These are phyloP conservation scores for Erythrobasidium hasegawianum DNA, from an alignment of 1,284 basidiomycete genomes.

Conservation along the genomic window DNA sequence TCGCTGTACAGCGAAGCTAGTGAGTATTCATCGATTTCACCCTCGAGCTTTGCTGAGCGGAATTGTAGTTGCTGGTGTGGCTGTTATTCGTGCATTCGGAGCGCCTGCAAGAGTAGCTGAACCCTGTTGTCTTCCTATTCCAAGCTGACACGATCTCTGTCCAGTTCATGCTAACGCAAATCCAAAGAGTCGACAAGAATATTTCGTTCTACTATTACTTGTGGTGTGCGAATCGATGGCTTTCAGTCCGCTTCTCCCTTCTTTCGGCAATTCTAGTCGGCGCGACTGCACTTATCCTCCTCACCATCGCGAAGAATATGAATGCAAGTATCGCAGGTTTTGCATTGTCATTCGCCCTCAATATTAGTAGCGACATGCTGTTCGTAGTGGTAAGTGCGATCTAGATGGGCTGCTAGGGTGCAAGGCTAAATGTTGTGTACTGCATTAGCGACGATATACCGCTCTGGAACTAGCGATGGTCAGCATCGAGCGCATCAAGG, in stretches of 20 bases:
- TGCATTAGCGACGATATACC: slow-evolving; percentile 53
- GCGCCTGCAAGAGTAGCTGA: slow-evolving; percentile 51
- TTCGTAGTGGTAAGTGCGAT: slow-evolving; percentile 32
- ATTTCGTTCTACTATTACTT: slow-evolving; percentile 42
- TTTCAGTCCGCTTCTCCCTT: slow-evolving; percentile 45
- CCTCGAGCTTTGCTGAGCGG: no score
- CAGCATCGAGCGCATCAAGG: slow-evolving; percentile 83
- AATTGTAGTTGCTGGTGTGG: slow-evolving; percentile 55
- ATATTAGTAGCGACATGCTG: slow-evolving; percentile 47
- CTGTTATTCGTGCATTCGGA: slow-evolving; percentile 82
- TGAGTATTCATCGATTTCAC: no score
- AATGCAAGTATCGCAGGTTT: slow-evolving; percentile 52
- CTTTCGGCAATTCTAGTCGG: slow-evolving; percentile 41
- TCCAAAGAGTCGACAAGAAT: slow-evolving; percentile 36
- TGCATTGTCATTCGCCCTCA: slow-evolving; percentile 51
- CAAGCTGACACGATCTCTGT: slow-evolving; percentile 28
- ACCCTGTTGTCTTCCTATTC: slow-evolving; percentile 48
- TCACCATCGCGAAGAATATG: slow-evolving; percentile 51
- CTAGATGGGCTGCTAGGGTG: no score
- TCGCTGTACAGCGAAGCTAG: slow-evolving; percentile 59
- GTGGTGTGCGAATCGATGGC: slow-evolving; percentile 52
- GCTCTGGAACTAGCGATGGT: slow-evolving; percentile 91
- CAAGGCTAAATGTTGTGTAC: no score
- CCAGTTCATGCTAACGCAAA: slow-evolving; percentile 38
- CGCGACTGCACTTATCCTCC: slow-evolving; percentile 53